A percentile compares a stretch with the other conserved stretches of the same genome.
Evolutionary conservation across 805 yeast species (phyloP).

Genomic region (Grigorovia jiainica): DNA sequence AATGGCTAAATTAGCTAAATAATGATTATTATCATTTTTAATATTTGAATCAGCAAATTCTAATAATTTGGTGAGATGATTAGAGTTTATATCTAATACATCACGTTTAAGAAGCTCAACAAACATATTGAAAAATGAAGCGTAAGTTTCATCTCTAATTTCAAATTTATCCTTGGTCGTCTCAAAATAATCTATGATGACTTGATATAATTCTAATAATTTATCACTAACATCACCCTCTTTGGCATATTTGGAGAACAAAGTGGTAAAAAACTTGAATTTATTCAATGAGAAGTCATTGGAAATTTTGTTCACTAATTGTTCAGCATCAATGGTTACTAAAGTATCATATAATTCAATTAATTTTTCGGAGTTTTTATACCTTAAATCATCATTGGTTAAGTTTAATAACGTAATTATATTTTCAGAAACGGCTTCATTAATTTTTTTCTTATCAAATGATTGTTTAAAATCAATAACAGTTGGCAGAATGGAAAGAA

Average conservation of each 20-base stretch:
- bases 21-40: conserved; percentile 20
- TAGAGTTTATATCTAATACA: background rate
- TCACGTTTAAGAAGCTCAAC: background rate
- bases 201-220: conserved; percentile 2
- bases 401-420: background rate
- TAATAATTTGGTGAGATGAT: conserved; percentile 13
- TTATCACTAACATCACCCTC: background rate
- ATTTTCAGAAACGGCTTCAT: background rate
- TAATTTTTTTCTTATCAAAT: background rate
- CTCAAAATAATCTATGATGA: conserved; percentile 4
- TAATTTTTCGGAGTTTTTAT: background rate
- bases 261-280: conserved; percentile 1
- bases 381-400: background rate
- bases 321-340: background rate
- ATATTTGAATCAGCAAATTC: conserved; percentile 13
- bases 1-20: conserved; percentile 16
- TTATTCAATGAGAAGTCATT: background rate
- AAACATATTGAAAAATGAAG: conserved; percentile 17
- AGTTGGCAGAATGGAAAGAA: background rate
- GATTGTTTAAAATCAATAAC: background rate
- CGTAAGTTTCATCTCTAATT: conserved; percentile 23
- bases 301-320: background rate
- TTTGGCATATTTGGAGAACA: background rate
- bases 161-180: conserved; percentile 14
- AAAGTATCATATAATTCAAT: background rate